These are phyloP conservation scores for Puccinia polysora DNA, from an alignment of 1,284 basidiomycete genomes.

Conservation along the genomic window DNA sequence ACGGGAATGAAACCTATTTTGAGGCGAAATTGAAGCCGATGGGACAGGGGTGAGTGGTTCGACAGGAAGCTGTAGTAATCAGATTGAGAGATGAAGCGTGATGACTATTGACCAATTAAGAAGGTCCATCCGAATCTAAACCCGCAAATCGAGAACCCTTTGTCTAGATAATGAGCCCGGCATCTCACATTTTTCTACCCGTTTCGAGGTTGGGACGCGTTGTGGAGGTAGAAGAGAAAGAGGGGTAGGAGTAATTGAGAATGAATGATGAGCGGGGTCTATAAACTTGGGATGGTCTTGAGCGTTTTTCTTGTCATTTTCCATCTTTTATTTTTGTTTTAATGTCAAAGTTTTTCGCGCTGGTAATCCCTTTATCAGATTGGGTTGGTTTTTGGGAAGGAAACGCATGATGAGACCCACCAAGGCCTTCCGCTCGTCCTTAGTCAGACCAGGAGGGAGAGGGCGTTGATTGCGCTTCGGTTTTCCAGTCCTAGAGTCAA, in stretches of 20 bases:
- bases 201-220: too few relatives aligned
- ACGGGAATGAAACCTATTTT: conserved; percentile 49
- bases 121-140: conserved; percentile 52
- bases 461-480: conserved; percentile 51
- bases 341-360: too few relatives aligned
- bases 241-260: too few relatives aligned
- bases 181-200: conserved; percentile 36
- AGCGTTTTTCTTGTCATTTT: too few relatives aligned
- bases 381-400: background rate
- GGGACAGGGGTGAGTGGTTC: too few relatives aligned
- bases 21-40: background rate
- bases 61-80: too few relatives aligned
- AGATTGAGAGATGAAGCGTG: background rate
- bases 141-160: conserved; percentile 49
- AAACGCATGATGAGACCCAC: background rate
- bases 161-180: conserved; percentile 34
- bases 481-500: conserved; percentile 48
- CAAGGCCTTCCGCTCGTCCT: conserved; percentile 48
- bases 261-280: too few relatives aligned
- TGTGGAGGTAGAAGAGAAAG: too few relatives aligned
- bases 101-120: conserved; percentile 21
- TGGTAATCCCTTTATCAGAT: background rate
- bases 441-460: conserved; percentile 51
- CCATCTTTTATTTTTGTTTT: too few relatives aligned
- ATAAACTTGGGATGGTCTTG: too few relatives aligned